phyloP scores from a whole-genome alignment of 208 protist genomes.

The Jaenimonas drosophilae region DNA sequence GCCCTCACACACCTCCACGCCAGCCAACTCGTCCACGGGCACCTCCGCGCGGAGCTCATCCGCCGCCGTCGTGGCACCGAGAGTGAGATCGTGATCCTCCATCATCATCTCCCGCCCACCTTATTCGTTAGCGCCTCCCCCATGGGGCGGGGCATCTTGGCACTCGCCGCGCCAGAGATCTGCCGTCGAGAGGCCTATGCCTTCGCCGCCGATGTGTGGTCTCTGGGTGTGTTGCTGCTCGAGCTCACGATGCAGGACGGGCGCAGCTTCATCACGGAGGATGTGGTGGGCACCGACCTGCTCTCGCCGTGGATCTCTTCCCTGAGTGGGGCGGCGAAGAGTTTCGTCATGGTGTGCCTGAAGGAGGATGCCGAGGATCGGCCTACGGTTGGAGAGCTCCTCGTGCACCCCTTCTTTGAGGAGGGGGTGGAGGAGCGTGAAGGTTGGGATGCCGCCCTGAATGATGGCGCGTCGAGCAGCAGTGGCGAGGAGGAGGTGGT shows the following conservation, averaged over 20 bases:
- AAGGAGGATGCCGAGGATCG: slow-evolving; percentile 34
- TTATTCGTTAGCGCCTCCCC: slow-evolving; percentile 35
- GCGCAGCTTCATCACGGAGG: slow-evolving; percentile 32
- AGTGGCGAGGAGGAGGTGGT: too few relatives aligned
- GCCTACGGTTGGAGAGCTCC: slow-evolving; percentile 35
- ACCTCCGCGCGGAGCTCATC: slow-evolving; percentile 24
- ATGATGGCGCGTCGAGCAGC: too few relatives aligned
- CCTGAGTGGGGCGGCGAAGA: slow-evolving; percentile 24
- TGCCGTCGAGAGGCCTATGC: slow-evolving; percentile 23
- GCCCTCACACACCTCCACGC: slow-evolving; percentile 34
- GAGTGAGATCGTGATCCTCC: slow-evolving; percentile 16
- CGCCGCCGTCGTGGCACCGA: slow-evolving; percentile 4
- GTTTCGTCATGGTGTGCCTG: slow-evolving; percentile 57
- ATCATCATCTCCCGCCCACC: slow-evolving; percentile 51
- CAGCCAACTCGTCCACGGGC: slow-evolving; percentile 38
- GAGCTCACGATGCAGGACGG: slow-evolving; percentile 26
- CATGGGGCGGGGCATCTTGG: slow-evolving; percentile 15
- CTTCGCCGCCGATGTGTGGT: slow-evolving; percentile 63
- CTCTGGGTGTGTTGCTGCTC: slow-evolving; percentile 53
- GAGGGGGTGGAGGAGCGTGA: too few relatives aligned
- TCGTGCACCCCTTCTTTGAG: slow-evolving; percentile 45
- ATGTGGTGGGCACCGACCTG: slow-evolving; percentile 54
- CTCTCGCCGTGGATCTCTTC: slow-evolving; percentile 37
- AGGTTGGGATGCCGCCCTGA: too few relatives aligned
- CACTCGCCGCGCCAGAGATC: slow-evolving; percentile 59